phyloP scores from a whole-genome alignment of 495 filamentous ascomycete genomes.

The Penicillium diatomitis region DNA sequence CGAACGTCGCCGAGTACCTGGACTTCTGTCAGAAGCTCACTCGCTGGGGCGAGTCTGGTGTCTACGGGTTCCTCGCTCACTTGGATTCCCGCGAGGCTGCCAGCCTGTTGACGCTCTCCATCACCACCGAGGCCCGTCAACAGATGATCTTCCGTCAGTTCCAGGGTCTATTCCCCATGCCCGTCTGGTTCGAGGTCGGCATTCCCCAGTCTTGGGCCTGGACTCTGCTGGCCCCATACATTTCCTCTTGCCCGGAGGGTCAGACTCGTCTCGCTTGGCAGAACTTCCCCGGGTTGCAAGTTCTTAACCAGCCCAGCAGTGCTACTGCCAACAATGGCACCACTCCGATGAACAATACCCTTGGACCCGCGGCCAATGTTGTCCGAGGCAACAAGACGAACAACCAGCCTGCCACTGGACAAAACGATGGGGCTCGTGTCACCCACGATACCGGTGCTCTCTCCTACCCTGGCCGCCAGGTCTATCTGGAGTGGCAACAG shows the following conservation, averaged over 20 bases:
- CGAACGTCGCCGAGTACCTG: constrained; percentile 66
- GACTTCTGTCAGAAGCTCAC: constrained; percentile 86
- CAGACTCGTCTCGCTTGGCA: constrained; percentile 77
- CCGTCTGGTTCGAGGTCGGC: constrained; percentile 74
- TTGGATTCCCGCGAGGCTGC: constrained; percentile 68
- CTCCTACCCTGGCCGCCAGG: constrained; percentile 64
- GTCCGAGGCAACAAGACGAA: constrained; percentile 14
- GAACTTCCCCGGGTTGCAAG: constrained; percentile 70
- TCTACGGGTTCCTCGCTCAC: constrained; percentile 77
- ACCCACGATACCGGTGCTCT: constrained; percentile 59
- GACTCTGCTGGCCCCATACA: constrained; percentile 77
- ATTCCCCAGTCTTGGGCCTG: constrained; percentile 83
- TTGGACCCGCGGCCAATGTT: constrained; percentile 23
- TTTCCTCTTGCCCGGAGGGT: constrained; percentile 65
- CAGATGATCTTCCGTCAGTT: constrained; percentile 87
- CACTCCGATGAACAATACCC: constrained; percentile 35
- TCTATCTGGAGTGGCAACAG: constrained; percentile 63
- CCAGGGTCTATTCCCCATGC: constrained; percentile 74
- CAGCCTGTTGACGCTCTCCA: constrained; percentile 62
- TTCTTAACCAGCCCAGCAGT: constrained; percentile 72
- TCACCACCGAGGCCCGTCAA: constrained; percentile 79
- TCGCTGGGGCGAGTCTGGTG: constrained; percentile 71
- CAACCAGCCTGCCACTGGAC: constrained; percentile 23
- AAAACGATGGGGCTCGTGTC: constrained; percentile 42
- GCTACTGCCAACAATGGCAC: constrained; percentile 40